Conservation (phyloP, 192 early-diverging fungal genomes). For the Umbelopsis isabellina region DNA sequence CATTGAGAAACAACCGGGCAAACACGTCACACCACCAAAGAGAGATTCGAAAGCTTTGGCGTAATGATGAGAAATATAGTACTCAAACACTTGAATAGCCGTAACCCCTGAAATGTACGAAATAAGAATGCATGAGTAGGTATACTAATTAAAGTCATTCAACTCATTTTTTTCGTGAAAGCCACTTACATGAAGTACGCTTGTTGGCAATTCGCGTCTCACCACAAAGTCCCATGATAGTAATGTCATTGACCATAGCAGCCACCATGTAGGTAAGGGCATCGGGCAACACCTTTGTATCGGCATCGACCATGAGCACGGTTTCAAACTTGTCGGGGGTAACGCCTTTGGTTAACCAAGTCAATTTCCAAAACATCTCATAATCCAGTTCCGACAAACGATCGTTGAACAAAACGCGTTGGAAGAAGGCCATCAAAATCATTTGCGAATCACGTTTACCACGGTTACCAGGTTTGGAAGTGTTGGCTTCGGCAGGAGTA, state of each 20-base stretch:
- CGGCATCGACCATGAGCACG: slow-evolving; percentile 90
- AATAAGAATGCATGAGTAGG: slow-evolving; percentile 1
- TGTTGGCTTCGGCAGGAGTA: slow-evolving; percentile 62
- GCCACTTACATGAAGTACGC: slow-evolving; percentile 74
- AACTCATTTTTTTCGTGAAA: not conserved
- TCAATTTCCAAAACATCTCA: slow-evolving; percentile 88
- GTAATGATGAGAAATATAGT: slow-evolving; percentile 97
- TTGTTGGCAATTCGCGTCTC: slow-evolving; percentile 98
- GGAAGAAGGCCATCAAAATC: slow-evolving; percentile 94
- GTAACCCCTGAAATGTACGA: slow-evolving; percentile 63
- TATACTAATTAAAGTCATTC: slow-evolving; percentile 56
- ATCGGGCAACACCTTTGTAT: slow-evolving; percentile 80
- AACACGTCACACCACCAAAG: slow-evolving; percentile 97
- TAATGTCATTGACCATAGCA: slow-evolving; percentile 88
- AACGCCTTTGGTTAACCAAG: slow-evolving; percentile 72
- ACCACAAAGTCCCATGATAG: slow-evolving; percentile 96
- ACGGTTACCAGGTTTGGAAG: slow-evolving; percentile 82
- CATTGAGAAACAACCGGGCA: slow-evolving; percentile 98
- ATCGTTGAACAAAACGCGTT: slow-evolving; percentile 80
- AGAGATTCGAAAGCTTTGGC: slow-evolving; percentile 93
- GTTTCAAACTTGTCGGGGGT: slow-evolving; percentile 86
- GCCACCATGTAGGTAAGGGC: slow-evolving; percentile 86
- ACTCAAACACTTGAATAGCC: slow-evolving; percentile 95
- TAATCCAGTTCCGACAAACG: slow-evolving; percentile 89
- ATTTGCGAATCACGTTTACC: slow-evolving; percentile 98